Conservation (phyloP, 192 early-diverging fungal species). For the Geranomyces michiganensis region DNA sequence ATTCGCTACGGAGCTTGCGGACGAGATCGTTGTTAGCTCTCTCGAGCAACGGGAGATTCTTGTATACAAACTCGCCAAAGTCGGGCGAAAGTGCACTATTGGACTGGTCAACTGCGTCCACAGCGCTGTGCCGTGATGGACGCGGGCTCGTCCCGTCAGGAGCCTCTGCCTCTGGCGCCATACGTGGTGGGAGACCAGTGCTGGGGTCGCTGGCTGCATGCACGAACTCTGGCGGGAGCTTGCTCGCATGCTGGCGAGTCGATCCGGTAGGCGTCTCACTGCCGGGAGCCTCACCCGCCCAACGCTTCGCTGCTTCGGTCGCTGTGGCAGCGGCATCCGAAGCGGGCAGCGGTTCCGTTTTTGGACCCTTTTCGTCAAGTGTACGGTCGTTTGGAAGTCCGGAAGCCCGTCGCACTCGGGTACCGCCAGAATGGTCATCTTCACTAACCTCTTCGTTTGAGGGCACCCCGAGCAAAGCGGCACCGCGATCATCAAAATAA, state of each 20-base stretch:
- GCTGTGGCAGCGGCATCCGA: not conserved
- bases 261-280: not conserved
- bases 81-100: conserved; percentile 36
- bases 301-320: not conserved
- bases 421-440: not conserved
- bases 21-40: conserved; percentile 89
- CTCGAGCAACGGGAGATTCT: conserved; percentile 85
- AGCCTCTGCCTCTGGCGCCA: no score
- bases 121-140: not conserved
- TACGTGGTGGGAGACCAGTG: not conserved
- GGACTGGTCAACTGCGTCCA: not conserved
- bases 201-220: not conserved
- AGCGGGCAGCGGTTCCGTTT: not conserved
- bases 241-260: no score
- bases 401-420: not conserved
- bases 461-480: conserved; percentile 25
- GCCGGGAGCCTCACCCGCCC: not conserved
- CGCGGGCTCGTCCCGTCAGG: not conserved
- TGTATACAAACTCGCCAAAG: conserved; percentile 92
- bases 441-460: conserved; percentile 21
- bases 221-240: not conserved
- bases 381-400: not conserved
- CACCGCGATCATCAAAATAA: conserved; percentile 93
- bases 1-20: conserved; percentile 73
- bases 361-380: not conserved